Evolutionary conservation across 2,329 filamentous ascomycete species (phyloP).

Genomic region (Graphilbum ipis-grandicollis): DNA sequence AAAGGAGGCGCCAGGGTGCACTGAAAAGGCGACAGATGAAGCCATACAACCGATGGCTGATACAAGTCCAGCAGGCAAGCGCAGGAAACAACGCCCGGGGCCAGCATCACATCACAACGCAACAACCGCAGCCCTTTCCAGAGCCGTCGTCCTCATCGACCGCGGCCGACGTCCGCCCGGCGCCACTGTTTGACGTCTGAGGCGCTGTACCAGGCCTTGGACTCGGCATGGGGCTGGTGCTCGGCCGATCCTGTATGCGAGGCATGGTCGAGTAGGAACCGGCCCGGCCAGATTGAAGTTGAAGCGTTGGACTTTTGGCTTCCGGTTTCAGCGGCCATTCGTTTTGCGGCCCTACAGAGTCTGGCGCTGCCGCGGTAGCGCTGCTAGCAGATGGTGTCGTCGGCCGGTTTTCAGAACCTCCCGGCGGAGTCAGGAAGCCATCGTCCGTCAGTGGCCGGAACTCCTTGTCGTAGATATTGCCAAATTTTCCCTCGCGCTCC

Average conservation of each 20-base stretch:
- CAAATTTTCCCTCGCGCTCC: slow-evolving; percentile 80
- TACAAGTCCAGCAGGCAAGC: neutral
- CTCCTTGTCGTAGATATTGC: slow-evolving; percentile 70
- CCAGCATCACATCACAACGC: slow-evolving; percentile 66
- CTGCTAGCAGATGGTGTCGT: slow-evolving; percentile 5
- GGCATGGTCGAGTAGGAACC: slow-evolving; percentile 47
- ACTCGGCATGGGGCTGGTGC: slow-evolving; percentile 23
- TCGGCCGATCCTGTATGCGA: slow-evolving; percentile 31
- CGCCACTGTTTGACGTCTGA: slow-evolving; percentile 24
- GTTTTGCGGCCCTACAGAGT: neutral
- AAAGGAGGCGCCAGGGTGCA: neutral
- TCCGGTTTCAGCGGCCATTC: slow-evolving; percentile 40
- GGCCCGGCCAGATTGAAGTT: slow-evolving; percentile 22
- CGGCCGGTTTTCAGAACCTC: slow-evolving; percentile 14
- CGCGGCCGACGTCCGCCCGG: slow-evolving; percentile 32
- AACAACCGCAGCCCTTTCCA: slow-evolving; percentile 49
- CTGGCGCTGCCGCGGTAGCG: neutral
- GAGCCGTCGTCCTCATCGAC: slow-evolving; percentile 26
- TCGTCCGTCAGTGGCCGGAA: slow-evolving; percentile 69
- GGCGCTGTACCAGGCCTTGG: slow-evolving; percentile 24
- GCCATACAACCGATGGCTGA: too few species aligned
- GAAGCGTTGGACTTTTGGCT: slow-evolving; percentile 28
- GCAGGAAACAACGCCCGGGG: neutral
- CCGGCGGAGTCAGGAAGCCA: slow-evolving; percentile 27
- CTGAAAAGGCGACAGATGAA: neutral